Percentiles rank a stretch among this genome's conserved stretches.
phyloP scores from a whole-genome alignment of 1,284 basidiomycete genomes.

The Cerrena zonata region DNA sequence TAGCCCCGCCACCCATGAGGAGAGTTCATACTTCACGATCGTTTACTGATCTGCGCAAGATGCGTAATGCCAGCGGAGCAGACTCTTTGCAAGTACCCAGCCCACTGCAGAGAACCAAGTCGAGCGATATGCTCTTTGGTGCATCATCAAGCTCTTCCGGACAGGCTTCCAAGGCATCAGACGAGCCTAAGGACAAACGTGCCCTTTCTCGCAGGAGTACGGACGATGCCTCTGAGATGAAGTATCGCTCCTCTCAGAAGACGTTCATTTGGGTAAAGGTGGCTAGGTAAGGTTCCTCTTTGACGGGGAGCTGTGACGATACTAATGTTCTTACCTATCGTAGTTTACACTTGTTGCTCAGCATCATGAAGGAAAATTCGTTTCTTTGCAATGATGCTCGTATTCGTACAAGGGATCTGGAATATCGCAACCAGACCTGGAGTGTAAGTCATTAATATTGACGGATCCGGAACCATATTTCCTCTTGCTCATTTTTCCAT shows the following conservation, averaged over 20 bases:
- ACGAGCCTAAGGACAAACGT: conserved; percentile 14
- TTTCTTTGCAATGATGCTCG: conserved; percentile 70
- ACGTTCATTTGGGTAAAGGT: conserved; percentile 82
- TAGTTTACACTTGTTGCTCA: conserved; percentile 63
- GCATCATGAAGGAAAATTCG: conserved; percentile 65
- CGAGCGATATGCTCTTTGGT: conserved; percentile 21
- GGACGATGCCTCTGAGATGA: conserved; percentile 69
- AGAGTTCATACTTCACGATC: conserved; percentile 59
- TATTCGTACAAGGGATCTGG: conserved; percentile 67
- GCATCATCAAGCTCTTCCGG: conserved; percentile 14
- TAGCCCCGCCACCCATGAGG: conserved; percentile 35
- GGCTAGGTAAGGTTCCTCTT: conserved; percentile 47
- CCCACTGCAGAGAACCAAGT: conserved; percentile 25
- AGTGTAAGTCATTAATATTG: conserved; percentile 47
- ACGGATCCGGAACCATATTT: background rate
- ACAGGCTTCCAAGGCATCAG: conserved; percentile 11
- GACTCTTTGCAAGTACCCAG: conserved; percentile 30
- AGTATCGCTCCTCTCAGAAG: conserved; percentile 69
- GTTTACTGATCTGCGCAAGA: conserved; percentile 61
- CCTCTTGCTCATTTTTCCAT: background rate
- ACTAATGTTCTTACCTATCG: conserved; percentile 7
- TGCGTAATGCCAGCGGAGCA: conserved; percentile 27
- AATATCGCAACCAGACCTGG: conserved; percentile 85
- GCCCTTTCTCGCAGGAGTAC: conserved; percentile 11
- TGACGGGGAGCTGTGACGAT: background rate